phyloP scores from a whole-genome alignment of 768 basidiomycete species.

The Pholiota conissans region DNA sequence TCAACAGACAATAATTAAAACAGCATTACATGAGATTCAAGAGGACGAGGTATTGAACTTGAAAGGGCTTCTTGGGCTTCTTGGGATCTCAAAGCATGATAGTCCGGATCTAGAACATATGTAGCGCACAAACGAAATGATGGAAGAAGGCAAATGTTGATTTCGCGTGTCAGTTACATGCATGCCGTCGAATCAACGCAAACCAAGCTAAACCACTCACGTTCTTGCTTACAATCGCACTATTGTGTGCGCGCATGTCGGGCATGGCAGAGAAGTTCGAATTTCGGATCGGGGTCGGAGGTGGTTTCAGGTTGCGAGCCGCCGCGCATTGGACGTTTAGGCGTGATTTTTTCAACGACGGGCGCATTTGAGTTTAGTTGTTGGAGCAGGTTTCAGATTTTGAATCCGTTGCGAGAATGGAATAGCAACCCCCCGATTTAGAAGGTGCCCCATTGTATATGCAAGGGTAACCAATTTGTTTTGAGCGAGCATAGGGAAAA shows the following conservation, averaged over 20 bases:
- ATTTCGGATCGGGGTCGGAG: background rate
- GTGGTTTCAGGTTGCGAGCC: constrained; percentile 2
- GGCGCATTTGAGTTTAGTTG: background rate
- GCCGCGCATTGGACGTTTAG: too few species aligned
- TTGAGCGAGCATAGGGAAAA: background rate
- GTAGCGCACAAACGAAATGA: background rate
- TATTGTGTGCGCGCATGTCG: constrained; percentile 24
- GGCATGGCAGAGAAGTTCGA: too few species aligned
- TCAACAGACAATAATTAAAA: background rate
- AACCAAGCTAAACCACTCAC: constrained; percentile 41
- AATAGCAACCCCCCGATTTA: background rate
- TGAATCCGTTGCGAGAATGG: background rate
- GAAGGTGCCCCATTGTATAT: background rate
- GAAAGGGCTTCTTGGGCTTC: background rate
- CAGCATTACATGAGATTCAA: background rate
- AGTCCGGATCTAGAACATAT: constrained; percentile 11
- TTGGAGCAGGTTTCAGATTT: background rate
- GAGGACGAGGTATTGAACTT: background rate
- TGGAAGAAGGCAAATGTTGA: background rate
- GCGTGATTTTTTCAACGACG: background rate
- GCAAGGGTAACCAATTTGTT: background rate
- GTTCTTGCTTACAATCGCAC: constrained; percentile 69
- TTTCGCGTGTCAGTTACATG: background rate
- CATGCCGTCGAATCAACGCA: background rate
- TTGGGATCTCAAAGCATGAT: constrained; percentile 11